Conservation (phyloP, 2,329 filamentous ascomycete genomes). For the Drechslera avenae region DNA sequence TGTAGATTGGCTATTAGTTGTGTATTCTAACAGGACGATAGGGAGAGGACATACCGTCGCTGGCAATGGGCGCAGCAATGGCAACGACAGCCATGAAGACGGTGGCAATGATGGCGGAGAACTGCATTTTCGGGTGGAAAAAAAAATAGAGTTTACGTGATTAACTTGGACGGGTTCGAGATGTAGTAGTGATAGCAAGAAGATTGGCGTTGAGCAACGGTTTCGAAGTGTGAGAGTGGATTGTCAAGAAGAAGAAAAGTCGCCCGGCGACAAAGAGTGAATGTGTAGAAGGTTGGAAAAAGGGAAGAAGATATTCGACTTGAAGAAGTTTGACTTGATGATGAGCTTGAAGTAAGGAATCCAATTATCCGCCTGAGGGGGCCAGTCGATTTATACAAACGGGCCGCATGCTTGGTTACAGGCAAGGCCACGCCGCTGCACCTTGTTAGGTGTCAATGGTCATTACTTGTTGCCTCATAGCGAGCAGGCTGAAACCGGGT, state of each 20-base stretch:
- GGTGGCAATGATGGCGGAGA: conserved; percentile 42
- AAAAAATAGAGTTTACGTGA: conserved; percentile 10
- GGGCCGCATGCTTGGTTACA: conserved; percentile 19
- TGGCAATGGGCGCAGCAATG: conserved; percentile 38
- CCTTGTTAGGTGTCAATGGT: not conserved
- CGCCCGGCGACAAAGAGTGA: conserved; percentile 43
- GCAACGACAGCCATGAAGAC: conserved; percentile 44
- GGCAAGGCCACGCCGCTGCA: conserved; percentile 4
- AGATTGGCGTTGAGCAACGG: conserved; percentile 1
- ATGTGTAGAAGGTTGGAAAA: conserved; percentile 23
- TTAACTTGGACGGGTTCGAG: not conserved
- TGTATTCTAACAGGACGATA: not conserved
- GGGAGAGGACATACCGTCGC: conserved; percentile 26
- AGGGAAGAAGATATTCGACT: conserved; percentile 15
- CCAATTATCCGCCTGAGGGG: conserved; percentile 14
- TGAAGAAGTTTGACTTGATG: conserved; percentile 17
- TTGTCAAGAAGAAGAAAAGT: conserved; percentile 25
- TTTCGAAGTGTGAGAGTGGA: not conserved
- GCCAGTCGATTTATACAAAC: conserved; percentile 26
- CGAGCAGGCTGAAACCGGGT: conserved; percentile 42
- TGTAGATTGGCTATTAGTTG: conserved; percentile 17
- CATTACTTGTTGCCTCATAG: conserved; percentile 9
- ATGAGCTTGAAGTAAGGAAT: conserved; percentile 22
- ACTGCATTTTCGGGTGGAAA: conserved; percentile 48
- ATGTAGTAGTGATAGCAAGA: conserved; percentile 4